Evolutionary conservation across 768 basidiomycete species (phyloP).

Genomic region (Lactarius indigo): DNA sequence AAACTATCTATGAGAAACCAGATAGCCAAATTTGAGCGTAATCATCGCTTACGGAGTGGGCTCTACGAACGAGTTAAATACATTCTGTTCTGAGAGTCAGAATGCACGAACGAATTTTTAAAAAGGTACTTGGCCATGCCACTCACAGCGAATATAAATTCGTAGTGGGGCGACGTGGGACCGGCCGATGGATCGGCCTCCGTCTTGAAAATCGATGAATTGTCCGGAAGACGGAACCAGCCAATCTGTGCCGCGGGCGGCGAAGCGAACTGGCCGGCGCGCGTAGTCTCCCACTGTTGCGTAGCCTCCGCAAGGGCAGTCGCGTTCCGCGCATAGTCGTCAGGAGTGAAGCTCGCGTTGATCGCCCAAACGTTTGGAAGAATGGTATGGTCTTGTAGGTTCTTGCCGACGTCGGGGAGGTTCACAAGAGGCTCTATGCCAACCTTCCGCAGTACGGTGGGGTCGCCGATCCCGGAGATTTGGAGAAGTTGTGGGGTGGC

Average conservation of each 20-base stretch:
- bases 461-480: conserved; percentile 56
- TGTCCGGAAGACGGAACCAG: conserved; percentile 10
- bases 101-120: background rate
- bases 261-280: conserved; percentile 4
- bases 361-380: conserved; percentile 4
- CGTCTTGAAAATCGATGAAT: background rate
- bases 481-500: conserved; percentile 43
- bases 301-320: background rate
- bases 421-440: conserved; percentile 47
- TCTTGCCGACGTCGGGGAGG: conserved; percentile 50
- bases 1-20: background rate
- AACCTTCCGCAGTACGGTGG: conserved; percentile 40
- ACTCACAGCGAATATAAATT: conserved; percentile 2
- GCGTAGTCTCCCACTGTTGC: conserved; percentile 4
- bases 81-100: background rate
- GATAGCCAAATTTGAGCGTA: background rate
- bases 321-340: background rate
- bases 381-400: conserved; percentile 47
- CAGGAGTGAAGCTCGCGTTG: conserved; percentile 3
- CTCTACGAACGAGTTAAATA: background rate
- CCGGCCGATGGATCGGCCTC: conserved; percentile 5
- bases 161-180: conserved; percentile 7
- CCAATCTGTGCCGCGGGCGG: background rate
- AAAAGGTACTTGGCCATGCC: background rate
- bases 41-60: background rate